Conservation (phyloP, 2,329 filamentous ascomycete species). For the Eurotiales sp. region DNA sequence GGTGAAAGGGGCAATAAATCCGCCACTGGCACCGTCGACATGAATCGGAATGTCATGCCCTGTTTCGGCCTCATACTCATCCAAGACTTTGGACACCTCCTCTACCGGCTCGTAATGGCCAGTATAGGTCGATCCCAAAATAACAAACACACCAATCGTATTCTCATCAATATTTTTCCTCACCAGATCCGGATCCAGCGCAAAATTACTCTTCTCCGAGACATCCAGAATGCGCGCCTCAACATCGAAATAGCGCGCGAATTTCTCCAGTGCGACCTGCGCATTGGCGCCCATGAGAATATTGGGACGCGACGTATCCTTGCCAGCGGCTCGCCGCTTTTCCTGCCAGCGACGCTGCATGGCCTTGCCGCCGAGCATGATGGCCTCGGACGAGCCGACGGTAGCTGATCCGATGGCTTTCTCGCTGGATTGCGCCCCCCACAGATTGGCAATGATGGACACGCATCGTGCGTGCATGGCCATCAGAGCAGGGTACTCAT, state of each 20-base stretch:
- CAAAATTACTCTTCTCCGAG: slow-evolving; percentile 56
- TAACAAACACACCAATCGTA: slow-evolving; percentile 72
- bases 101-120: slow-evolving; percentile 71
- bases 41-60: slow-evolving; percentile 63
- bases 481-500: slow-evolving; percentile 59
- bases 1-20: slow-evolving; percentile 42
- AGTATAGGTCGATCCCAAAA: slow-evolving; percentile 69
- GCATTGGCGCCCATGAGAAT: slow-evolving; percentile 73
- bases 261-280: slow-evolving; percentile 70
- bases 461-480: slow-evolving; percentile 65
- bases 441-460: slow-evolving; percentile 64
- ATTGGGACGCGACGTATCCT: slow-evolving; percentile 63
- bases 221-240: slow-evolving; percentile 64
- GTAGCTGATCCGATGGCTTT: slow-evolving; percentile 66
- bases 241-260: slow-evolving; percentile 70
- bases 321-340: slow-evolving; percentile 55
- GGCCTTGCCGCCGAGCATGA: slow-evolving; percentile 65
- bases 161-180: slow-evolving; percentile 69
- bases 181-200: slow-evolving; percentile 62
- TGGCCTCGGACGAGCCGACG: slow-evolving; percentile 68
- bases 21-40: slow-evolving; percentile 42
- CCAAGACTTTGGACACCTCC: slow-evolving; percentile 62
- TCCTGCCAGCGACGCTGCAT: slow-evolving; percentile 76
- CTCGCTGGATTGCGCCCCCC: slow-evolving; percentile 59
- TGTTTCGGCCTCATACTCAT: slow-evolving; percentile 59